phyloP scores from a whole-genome alignment of 768 basidiomycete genomes.

The Pulveroboletus sp. region DNA sequence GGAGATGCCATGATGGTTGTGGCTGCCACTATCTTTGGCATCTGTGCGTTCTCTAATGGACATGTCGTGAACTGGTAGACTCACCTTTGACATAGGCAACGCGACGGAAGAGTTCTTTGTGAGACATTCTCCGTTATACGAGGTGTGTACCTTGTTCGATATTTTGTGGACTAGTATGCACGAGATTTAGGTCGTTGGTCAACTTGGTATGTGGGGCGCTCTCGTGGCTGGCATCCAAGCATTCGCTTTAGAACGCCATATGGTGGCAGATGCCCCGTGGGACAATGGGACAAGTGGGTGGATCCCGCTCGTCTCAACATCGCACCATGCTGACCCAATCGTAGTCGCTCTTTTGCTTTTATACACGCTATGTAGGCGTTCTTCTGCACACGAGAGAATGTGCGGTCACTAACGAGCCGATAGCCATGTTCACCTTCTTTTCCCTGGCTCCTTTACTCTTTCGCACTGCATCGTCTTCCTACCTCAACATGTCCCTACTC shows the following conservation, averaged over 20 bases:
- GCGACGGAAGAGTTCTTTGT: conserved; percentile 89
- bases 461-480: conserved; percentile 81
- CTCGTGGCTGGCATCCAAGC: conserved; percentile 77
- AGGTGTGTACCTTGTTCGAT: conserved; percentile 36
- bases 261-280: conserved; percentile 66
- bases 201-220: conserved; percentile 80
- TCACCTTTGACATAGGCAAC: conserved; percentile 53
- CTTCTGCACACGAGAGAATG: neutral
- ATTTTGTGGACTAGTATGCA: neutral
- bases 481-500: conserved; percentile 81
- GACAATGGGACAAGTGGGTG: conserved; percentile 60
- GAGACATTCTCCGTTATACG: conserved; percentile 74
- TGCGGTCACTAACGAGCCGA: neutral
- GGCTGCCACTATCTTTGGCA: conserved; percentile 81
- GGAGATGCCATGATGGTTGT: conserved; percentile 85
- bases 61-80: neutral
- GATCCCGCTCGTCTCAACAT: neutral
- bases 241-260: conserved; percentile 64
- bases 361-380: conserved; percentile 38
- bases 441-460: conserved; percentile 81
- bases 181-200: conserved; percentile 63
- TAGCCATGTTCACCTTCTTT: conserved; percentile 78
- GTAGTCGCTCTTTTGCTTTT: conserved; percentile 48
- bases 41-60: conserved; percentile 50
- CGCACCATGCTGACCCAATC: conserved; percentile 35